Evolutionary conservation across 1,284 basidiomycete genomes (phyloP).

Genomic region (Lentinula novae-zelandiae): DNA sequence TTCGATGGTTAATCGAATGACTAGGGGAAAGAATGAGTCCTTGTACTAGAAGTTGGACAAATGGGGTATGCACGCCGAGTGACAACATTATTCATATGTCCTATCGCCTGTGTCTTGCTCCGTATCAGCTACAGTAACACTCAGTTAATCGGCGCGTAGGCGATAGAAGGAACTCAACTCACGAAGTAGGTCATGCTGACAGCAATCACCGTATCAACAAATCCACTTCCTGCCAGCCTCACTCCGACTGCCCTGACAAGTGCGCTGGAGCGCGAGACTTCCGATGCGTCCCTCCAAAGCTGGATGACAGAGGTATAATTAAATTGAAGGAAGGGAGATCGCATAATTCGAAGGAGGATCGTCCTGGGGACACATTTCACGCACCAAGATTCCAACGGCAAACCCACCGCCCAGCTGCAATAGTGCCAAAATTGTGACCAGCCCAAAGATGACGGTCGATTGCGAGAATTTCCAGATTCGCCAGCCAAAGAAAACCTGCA

Average conservation of each 20-base stretch:
- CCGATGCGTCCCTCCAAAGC: slow-evolving; percentile 2
- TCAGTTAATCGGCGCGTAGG: background rate
- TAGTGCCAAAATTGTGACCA: slow-evolving; percentile 10
- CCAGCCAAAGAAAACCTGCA: slow-evolving; percentile 20
- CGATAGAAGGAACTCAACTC: background rate
- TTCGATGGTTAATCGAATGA: slow-evolving; percentile 17
- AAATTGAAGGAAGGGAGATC: background rate
- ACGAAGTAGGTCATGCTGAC: slow-evolving; percentile 18
- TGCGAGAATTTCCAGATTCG: slow-evolving; percentile 17
- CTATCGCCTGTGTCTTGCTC: background rate
- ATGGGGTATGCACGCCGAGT: slow-evolving; percentile 4
- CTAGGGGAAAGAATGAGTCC: background rate
- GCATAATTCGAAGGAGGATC: background rate
- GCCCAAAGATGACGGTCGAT: slow-evolving; percentile 8
- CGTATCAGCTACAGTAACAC: background rate
- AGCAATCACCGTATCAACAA: slow-evolving; percentile 18
- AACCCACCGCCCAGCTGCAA: slow-evolving; percentile 14
- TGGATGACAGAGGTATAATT: background rate
- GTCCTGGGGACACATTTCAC: background rate
- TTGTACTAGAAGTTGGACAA: background rate
- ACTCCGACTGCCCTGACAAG: slow-evolving; percentile 15
- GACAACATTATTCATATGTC: slow-evolving; percentile 15
- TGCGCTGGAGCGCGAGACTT: slow-evolving; percentile 6
- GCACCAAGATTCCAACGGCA: slow-evolving; percentile 14
- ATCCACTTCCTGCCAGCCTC: slow-evolving; percentile 13